phyloP scores from a whole-genome alignment of 139 green algal genomes.

The Haematococcus lacustris region DNA sequence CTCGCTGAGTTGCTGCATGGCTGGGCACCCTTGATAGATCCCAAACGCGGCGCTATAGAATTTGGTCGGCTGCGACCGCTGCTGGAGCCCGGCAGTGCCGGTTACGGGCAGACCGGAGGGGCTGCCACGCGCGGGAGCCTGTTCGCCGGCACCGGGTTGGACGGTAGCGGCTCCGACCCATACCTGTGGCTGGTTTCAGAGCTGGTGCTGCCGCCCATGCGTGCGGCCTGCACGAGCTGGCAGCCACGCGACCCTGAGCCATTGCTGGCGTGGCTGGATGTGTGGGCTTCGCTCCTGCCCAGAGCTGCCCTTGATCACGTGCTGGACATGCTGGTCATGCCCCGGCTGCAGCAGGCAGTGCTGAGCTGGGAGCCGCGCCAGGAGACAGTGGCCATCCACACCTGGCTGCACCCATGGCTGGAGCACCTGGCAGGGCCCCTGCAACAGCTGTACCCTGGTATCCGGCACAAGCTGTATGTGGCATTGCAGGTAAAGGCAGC shows the following conservation, averaged over 20 bases:
- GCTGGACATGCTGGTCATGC: slow-evolving; percentile 73
- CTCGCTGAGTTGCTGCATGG: slow-evolving; percentile 14
- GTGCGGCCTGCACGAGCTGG: slow-evolving; percentile 68
- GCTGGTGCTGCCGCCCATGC: slow-evolving; percentile 74
- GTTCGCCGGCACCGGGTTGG: neutral
- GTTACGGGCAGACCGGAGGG: slow-evolving; percentile 8
- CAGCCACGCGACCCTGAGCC: slow-evolving; percentile 74
- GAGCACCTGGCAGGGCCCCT: slow-evolving; percentile 48
- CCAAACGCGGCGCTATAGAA: slow-evolving; percentile 24
- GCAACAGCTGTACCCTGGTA: slow-evolving; percentile 75
- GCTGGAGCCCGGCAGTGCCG: slow-evolving; percentile 35
- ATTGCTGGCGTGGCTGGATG: slow-evolving; percentile 75
- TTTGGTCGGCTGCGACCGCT: slow-evolving; percentile 59
- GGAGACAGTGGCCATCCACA: slow-evolving; percentile 79
- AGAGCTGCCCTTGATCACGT: slow-evolving; percentile 49
- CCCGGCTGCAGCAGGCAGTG: slow-evolving; percentile 69
- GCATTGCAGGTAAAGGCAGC: slow-evolving; percentile 40
- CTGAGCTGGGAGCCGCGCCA: slow-evolving; percentile 78
- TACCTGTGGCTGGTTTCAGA: slow-evolving; percentile 68
- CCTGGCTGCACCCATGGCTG: slow-evolving; percentile 97
- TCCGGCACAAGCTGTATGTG: slow-evolving; percentile 69
- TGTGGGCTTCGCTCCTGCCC: slow-evolving; percentile 60
- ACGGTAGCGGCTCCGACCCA: slow-evolving; percentile 39
- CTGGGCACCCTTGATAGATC: slow-evolving; percentile 59
- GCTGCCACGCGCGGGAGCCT: neutral